Evolutionary conservation across 129 eudicot species (phyloP).

Genomic region (Flaveria brownii): DNA sequence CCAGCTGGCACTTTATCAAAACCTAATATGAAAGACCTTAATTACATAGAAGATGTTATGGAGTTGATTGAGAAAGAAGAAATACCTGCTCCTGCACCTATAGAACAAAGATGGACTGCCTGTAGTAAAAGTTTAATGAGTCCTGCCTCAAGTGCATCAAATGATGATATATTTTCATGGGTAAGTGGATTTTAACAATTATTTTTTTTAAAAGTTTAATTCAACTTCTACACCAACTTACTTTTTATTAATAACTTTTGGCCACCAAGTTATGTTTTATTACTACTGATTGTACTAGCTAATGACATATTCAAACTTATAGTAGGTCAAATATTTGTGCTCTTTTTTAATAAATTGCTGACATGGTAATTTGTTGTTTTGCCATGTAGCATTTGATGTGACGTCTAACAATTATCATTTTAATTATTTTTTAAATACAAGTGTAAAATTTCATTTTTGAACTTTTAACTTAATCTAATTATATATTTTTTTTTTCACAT

Average conservation of each 20-base stretch:
- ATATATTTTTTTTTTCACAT: neutral
- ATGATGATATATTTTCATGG: slow-evolving; percentile 94
- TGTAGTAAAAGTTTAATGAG: slow-evolving; percentile 87
- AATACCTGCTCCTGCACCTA: slow-evolving; percentile 97
- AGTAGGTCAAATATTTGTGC: neutral
- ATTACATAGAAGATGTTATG: slow-evolving; percentile 69
- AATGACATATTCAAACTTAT: neutral
- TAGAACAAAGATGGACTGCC: slow-evolving; percentile 95
- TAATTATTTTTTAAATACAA: neutral
- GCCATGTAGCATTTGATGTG: neutral
- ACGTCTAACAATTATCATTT: neutral
- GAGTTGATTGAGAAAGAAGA: slow-evolving; percentile 75
- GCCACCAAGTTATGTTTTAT: neutral
- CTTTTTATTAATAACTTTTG: neutral
- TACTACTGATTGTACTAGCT: neutral
- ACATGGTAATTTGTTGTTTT: neutral
- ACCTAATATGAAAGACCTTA: slow-evolving; percentile 87
- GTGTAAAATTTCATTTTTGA: neutral
- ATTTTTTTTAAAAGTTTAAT: neutral
- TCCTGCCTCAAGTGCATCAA: slow-evolving; percentile 78
- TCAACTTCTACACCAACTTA: neutral
- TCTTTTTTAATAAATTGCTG: neutral
- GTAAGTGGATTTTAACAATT: slow-evolving; percentile 35
- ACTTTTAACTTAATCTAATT: neutral
- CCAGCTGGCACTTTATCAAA: slow-evolving; percentile 87